phyloP scores from a whole-genome alignment of 441 rosid genomes.

The Theobroma grandiflorum region DNA sequence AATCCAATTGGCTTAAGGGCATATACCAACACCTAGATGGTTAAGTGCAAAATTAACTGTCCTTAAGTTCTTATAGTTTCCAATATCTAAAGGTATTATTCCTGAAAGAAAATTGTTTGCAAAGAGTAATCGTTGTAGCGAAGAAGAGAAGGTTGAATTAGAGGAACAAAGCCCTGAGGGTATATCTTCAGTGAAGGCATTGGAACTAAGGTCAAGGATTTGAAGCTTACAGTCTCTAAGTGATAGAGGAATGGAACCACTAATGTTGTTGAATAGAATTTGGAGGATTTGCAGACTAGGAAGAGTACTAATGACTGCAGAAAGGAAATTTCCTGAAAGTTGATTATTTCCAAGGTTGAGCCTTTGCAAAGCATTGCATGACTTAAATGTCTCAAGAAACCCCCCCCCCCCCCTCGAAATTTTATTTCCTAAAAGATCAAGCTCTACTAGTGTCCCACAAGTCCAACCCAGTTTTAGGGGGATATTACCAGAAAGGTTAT shows the following conservation, averaged over 20 bases:
- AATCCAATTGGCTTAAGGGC: too few relatives aligned
- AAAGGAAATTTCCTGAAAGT: conserved; percentile 17
- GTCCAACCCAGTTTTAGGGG: conserved; percentile 2
- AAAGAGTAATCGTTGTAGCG: background rate
- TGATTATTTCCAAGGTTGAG: conserved; percentile 26
- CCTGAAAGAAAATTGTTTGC: conserved; percentile 23
- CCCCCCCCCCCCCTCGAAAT: background rate
- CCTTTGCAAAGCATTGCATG: conserved; percentile 2
- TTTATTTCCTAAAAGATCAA: conserved; percentile 9
- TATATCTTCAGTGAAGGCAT: conserved; percentile 9
- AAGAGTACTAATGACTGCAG: conserved; percentile 6
- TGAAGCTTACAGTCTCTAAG: conserved; percentile 13
- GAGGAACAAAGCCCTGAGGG: conserved; percentile 11
- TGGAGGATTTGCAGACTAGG: conserved; percentile 5
- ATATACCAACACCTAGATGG: too few relatives aligned
- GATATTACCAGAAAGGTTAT: conserved; percentile 8
- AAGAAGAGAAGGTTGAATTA: background rate
- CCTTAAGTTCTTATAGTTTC: conserved; percentile 13
- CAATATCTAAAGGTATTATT: background rate
- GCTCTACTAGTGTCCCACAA: background rate
- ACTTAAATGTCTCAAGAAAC: conserved; percentile 6
- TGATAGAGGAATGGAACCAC: conserved; percentile 10
- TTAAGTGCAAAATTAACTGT: background rate
- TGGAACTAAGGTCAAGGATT: conserved; percentile 22
- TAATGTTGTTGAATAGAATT: conserved; percentile 20